These are phyloP conservation scores for Tympanopsis confertula DNA, from an alignment of 2,329 filamentous ascomycete genomes.

Conservation along the genomic window DNA sequence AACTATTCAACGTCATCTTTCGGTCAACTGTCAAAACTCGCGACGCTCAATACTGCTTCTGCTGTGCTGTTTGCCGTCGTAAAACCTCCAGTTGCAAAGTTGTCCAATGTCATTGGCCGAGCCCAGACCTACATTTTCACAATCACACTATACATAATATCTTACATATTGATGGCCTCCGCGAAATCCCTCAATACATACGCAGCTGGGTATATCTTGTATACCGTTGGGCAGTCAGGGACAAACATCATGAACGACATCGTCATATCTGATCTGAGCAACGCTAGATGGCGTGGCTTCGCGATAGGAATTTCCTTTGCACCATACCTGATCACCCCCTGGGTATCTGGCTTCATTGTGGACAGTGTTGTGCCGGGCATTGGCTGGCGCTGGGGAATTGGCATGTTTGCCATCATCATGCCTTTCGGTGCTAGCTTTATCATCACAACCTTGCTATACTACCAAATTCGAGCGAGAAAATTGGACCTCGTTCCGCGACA, in stretches of 20 bases:
- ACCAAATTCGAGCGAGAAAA: constrained; percentile 34
- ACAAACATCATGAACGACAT: constrained; percentile 50
- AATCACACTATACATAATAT: constrained; percentile 38
- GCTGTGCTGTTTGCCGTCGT: constrained; percentile 34
- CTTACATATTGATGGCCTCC: constrained; percentile 45
- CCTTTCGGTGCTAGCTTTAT: constrained; percentile 38
- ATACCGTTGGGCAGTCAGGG: constrained; percentile 44
- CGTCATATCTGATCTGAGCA: constrained; percentile 51
- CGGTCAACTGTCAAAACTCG: constrained; percentile 14
- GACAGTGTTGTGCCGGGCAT: constrained; percentile 26
- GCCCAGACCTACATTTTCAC: constrained; percentile 47
- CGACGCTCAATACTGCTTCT: constrained; percentile 14
- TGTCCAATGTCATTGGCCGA: constrained; percentile 49
- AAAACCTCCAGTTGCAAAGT: constrained; percentile 49
- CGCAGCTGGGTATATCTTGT: constrained; percentile 42
- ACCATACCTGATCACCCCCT: constrained; percentile 43
- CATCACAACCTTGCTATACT: constrained; percentile 32
- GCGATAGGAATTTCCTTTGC: constrained; percentile 34
- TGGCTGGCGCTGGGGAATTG: constrained; percentile 45
- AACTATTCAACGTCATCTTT: constrained; percentile 20
- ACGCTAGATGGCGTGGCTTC: constrained; percentile 35
- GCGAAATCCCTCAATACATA: constrained; percentile 38
- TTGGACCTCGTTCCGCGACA: constrained; percentile 22
- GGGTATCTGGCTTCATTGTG: constrained; percentile 37
- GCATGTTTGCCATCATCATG: constrained; percentile 41